phyloP scores from a whole-genome alignment of 306 rosid genomes.

The Lotus japonicus region DNA sequence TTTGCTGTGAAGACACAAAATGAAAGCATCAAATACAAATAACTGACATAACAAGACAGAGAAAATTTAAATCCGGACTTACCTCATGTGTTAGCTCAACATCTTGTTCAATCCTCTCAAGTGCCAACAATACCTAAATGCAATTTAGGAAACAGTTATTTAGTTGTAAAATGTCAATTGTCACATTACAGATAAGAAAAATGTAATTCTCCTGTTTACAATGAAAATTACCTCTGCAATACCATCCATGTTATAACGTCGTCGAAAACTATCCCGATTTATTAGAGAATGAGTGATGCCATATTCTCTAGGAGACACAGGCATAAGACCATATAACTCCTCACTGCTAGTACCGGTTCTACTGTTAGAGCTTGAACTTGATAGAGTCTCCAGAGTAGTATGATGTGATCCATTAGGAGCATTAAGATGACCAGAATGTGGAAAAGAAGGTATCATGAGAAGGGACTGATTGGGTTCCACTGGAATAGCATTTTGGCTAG shows the following conservation, averaged over 20 bases:
- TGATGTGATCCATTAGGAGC: slow-evolving; percentile 39
- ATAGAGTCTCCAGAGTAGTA: slow-evolving; percentile 38
- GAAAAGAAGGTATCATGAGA: slow-evolving; percentile 32
- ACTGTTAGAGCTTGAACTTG: slow-evolving; percentile 37
- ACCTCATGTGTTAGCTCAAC: slow-evolving; percentile 96
- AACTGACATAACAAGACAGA: neutral
- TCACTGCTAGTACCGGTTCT: slow-evolving; percentile 50
- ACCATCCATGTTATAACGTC: slow-evolving; percentile 72
- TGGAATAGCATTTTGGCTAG: slow-evolving; percentile 51
- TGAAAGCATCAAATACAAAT: slow-evolving; percentile 15
- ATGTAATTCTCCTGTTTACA: neutral
- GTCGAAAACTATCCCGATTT: slow-evolving; percentile 50
- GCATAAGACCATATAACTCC: slow-evolving; percentile 38
- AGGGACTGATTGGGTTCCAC: slow-evolving; percentile 30
- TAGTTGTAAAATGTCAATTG: neutral
- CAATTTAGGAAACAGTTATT: neutral
- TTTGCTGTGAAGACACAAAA: slow-evolving; percentile 57
- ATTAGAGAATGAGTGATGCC: slow-evolving; percentile 49
- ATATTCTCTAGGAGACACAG: slow-evolving; percentile 41
- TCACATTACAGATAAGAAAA: neutral
- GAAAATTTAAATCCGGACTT: slow-evolving; percentile 4
- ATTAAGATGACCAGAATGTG: slow-evolving; percentile 43
- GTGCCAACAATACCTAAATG: slow-evolving; percentile 74
- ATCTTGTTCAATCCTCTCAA: slow-evolving; percentile 94
- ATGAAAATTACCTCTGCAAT: slow-evolving; percentile 71